These are phyloP conservation scores for Xylaria telfairii DNA, from an alignment of 495 filamentous ascomycete genomes.

Conservation along the genomic window DNA sequence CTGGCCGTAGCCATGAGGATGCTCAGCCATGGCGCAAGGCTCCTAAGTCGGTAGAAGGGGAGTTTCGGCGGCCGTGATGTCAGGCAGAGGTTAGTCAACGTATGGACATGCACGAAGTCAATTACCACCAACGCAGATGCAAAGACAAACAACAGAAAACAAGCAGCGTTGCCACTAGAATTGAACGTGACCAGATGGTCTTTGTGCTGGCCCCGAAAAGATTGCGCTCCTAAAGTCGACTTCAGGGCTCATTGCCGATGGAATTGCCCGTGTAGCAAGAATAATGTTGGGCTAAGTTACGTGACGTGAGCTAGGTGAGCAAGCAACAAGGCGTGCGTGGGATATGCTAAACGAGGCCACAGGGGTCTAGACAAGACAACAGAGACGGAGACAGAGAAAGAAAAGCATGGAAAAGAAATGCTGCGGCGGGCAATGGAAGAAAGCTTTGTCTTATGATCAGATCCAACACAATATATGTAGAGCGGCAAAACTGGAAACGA, in stretches of 20 bases:
- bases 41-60: neutral
- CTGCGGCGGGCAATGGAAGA: neutral
- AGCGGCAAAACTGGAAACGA: neutral
- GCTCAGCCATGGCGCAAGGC: slow-evolving; percentile 44
- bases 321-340: slow-evolving; percentile 2
- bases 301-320: neutral
- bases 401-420: neutral
- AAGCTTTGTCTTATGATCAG: slow-evolving; percentile 2
- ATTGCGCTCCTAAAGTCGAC: neutral
- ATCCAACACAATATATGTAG: neutral
- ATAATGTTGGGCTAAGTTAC: neutral
- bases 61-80: neutral
- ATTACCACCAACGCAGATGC: neutral
- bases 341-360: neutral
- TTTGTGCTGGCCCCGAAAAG: slow-evolving; percentile 15
- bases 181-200: slow-evolving; percentile 1
- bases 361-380: neutral
- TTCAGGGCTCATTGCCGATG: neutral
- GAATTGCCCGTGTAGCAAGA: neutral
- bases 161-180: slow-evolving; percentile 12
- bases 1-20: slow-evolving; percentile 43
- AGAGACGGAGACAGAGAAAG: neutral
- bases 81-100: neutral
- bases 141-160: slow-evolving; percentile 1
- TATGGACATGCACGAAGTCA: neutral